These are phyloP conservation scores for Salvia sclarea DNA, from an alignment of 305 asterid genomes.

Conservation along the genomic window DNA sequence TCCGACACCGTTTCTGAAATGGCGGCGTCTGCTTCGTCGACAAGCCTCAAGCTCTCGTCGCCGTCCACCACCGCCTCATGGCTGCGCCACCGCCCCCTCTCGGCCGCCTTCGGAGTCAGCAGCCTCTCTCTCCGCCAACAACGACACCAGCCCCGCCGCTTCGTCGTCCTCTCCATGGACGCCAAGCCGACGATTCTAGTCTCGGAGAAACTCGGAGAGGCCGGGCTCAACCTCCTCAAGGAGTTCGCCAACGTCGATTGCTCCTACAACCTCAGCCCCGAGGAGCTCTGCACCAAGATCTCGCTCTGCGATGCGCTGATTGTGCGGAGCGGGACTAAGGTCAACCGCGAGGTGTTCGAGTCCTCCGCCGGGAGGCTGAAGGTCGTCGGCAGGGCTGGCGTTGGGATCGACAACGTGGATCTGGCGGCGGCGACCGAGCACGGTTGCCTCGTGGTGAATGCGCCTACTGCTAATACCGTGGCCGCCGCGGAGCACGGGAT, in stretches of 20 bases:
- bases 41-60: conserved; percentile 51
- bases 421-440: conserved; percentile 97
- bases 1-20: conserved; percentile 28
- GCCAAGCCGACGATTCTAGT: conserved; percentile 90
- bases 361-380: conserved; percentile 83
- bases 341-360: conserved; percentile 82
- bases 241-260: conserved; percentile 75
- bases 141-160: conserved; percentile 40
- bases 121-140: conserved; percentile 39
- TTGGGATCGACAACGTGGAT: conserved; percentile 96
- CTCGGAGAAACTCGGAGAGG: conserved; percentile 87
- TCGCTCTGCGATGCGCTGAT: conserved; percentile 81
- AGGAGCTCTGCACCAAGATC: conserved; percentile 77
- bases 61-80: conserved; percentile 49
- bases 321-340: conserved; percentile 89
- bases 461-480: conserved; percentile 93
- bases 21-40: conserved; percentile 61
- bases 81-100: conserved; percentile 42
- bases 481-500: conserved; percentile 99
- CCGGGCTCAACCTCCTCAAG: conserved; percentile 64
- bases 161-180: conserved; percentile 68
- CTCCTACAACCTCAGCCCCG: conserved; percentile 64
- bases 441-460: conserved; percentile 93
- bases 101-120: conserved; percentile 46
- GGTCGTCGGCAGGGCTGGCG: conserved; percentile 98